A percentile compares a stretch with the other conserved stretches of the same genome.
Conservation (phyloP, 495 filamentous ascomycete species). For the Penicillium salamii region DNA sequence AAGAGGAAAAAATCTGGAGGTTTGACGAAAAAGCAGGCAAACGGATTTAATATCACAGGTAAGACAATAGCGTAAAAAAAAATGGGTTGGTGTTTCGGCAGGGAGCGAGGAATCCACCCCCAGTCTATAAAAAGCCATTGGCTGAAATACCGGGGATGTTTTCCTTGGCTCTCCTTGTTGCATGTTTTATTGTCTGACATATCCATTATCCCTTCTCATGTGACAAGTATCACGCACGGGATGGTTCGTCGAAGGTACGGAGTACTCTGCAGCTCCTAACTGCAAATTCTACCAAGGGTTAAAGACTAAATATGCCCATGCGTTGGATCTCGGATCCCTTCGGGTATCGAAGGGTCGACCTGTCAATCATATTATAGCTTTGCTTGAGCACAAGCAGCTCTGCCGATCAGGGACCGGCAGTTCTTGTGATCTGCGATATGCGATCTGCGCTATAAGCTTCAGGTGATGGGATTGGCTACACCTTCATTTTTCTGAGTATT, state of each 20-base stretch:
- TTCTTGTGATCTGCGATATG: not conserved
- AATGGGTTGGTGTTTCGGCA: slow-evolving; percentile 3
- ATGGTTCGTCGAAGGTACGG: not conserved
- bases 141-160: not conserved
- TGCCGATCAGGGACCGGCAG: not conserved
- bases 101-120: not conserved
- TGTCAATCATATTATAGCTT: not conserved
- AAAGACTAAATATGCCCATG: not conserved
- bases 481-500: slow-evolving; percentile 8
- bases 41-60: not conserved
- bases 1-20: not conserved
- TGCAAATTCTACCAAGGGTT: not conserved
- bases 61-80: slow-evolving; percentile 4
- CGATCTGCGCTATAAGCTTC: no score
- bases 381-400: not conserved
- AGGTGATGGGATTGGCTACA: not conserved
- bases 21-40: not conserved
- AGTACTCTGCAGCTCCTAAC: not conserved
- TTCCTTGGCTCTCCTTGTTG: not conserved
- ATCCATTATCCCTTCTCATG: not conserved
- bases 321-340: not conserved
- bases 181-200: not conserved
- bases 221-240: not conserved
- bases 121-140: slow-evolving; percentile 1
- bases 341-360: not conserved